A percentile compares a stretch with the other conserved stretches of the same genome.
phyloP scores from a whole-genome alignment of 2,329 filamentous ascomycete genomes.

The Keithomyces neogunnii region DNA sequence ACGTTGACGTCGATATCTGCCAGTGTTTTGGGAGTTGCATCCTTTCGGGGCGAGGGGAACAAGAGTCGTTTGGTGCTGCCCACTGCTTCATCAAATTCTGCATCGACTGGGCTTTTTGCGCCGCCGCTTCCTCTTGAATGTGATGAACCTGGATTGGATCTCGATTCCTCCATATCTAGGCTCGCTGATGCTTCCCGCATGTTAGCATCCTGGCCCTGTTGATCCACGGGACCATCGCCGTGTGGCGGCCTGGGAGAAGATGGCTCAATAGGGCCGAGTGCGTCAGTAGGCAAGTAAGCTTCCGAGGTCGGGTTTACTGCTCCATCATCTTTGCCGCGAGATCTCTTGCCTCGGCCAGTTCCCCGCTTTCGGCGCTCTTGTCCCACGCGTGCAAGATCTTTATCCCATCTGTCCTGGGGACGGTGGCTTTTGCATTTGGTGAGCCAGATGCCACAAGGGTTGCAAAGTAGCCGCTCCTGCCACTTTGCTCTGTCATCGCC shows the following conservation, averaged over 20 bases:
- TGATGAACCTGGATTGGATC: slow-evolving; percentile 32
- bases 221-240: slow-evolving; percentile 11
- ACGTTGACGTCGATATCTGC: slow-evolving; percentile 48
- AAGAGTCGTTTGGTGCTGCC: slow-evolving; percentile 59
- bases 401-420: slow-evolving; percentile 76
- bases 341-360: slow-evolving; percentile 36
- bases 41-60: slow-evolving; percentile 68
- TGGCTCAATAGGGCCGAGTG: slow-evolving; percentile 36
- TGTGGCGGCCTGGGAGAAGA: slow-evolving; percentile 21
- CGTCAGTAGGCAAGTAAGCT: slow-evolving; percentile 45
- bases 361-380: slow-evolving; percentile 43
- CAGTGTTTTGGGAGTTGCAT: slow-evolving; percentile 52
- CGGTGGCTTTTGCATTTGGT: slow-evolving; percentile 80
- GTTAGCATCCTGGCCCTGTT: neutral
- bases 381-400: slow-evolving; percentile 42
- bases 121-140: slow-evolving; percentile 49
- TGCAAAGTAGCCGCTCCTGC: slow-evolving; percentile 73
- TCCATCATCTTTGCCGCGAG: slow-evolving; percentile 38
- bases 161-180: slow-evolving; percentile 9
- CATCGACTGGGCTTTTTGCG: slow-evolving; percentile 47
- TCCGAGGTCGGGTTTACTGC: slow-evolving; percentile 43
- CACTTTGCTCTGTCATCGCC: slow-evolving; percentile 59
- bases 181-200: neutral
- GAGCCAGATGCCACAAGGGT: slow-evolving; percentile 94
- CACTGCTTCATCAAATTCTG: slow-evolving; percentile 37